phyloP scores from a whole-genome alignment of 2,329 filamentous ascomycete species.

The Emericellopsis atlantica region DNA sequence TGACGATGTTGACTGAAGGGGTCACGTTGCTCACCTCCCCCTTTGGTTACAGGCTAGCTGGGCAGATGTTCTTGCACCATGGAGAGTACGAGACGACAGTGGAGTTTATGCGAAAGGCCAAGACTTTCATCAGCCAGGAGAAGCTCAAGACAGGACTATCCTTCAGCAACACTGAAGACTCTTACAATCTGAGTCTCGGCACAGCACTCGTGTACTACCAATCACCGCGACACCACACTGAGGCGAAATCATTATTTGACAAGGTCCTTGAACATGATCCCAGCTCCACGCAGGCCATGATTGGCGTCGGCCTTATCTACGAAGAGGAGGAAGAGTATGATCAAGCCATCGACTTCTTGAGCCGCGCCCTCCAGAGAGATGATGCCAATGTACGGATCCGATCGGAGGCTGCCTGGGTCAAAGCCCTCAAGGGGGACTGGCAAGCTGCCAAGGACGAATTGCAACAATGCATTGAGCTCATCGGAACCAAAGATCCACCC shows the following conservation, averaged over 20 bases:
- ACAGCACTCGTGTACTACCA: slow-evolving; percentile 88
- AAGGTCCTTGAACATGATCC: slow-evolving; percentile 64
- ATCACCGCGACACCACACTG: slow-evolving; percentile 75
- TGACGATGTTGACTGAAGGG: slow-evolving; percentile 70
- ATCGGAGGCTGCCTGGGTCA: slow-evolving; percentile 86
- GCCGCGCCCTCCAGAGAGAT: slow-evolving; percentile 63
- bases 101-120: slow-evolving; percentile 65
- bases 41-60: slow-evolving; percentile 72
- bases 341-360: slow-evolving; percentile 69
- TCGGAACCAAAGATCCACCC: slow-evolving; percentile 28
- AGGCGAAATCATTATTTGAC: slow-evolving; percentile 80
- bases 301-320: slow-evolving; percentile 82
- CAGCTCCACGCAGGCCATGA: slow-evolving; percentile 66
- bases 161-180: slow-evolving; percentile 59
- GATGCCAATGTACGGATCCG: slow-evolving; percentile 63
- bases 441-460: slow-evolving; percentile 55
- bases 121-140: slow-evolving; percentile 47
- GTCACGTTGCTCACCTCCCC: slow-evolving; percentile 56
- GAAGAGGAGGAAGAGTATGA: slow-evolving; percentile 87
- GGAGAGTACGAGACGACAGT: slow-evolving; percentile 78
- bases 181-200: slow-evolving; percentile 64
- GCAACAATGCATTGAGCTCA: slow-evolving; percentile 51
- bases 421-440: slow-evolving; percentile 70
- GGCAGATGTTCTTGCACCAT: slow-evolving; percentile 69
- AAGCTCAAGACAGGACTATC: slow-evolving; percentile 53